Evolutionary conservation across 768 basidiomycete species (phyloP).

Genomic region (Collybiopsis luxurians): DNA sequence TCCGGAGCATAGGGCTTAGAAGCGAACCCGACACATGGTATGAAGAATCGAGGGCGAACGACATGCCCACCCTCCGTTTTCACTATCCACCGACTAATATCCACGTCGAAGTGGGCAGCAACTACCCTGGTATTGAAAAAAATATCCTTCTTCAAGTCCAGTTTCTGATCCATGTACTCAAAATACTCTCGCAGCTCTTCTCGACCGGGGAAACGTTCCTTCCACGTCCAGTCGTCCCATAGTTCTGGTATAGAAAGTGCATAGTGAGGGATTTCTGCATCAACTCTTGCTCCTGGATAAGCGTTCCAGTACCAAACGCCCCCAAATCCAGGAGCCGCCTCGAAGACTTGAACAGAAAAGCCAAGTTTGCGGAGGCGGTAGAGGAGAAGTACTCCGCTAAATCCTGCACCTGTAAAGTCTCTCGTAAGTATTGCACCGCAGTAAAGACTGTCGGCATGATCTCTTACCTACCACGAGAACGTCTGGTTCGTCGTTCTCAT

Average conservation of each 20-base stretch:
- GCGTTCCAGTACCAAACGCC: slow-evolving; percentile 22
- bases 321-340: slow-evolving; percentile 18
- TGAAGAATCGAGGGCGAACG: slow-evolving; percentile 17
- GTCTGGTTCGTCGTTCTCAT: background rate
- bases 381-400: slow-evolving; percentile 17
- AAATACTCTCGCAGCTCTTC: slow-evolving; percentile 22
- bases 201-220: slow-evolving; percentile 4
- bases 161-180: slow-evolving; percentile 21
- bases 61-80: slow-evolving; percentile 15
- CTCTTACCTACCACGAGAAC: background rate
- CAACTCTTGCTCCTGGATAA: slow-evolving; percentile 25
- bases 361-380: slow-evolving; percentile 4
- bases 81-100: slow-evolving; percentile 20
- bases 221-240: slow-evolving; percentile 22
- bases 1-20: slow-evolving; percentile 21
- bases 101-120: slow-evolving; percentile 17
- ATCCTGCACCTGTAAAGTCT: slow-evolving; percentile 17
- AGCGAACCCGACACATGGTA: slow-evolving; percentile 22
- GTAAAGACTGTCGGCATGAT: too few species aligned
- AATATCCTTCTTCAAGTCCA: slow-evolving; percentile 21
- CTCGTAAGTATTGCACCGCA: too few species aligned
- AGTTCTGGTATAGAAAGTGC: slow-evolving; percentile 21
- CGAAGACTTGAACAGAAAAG: slow-evolving; percentile 4
- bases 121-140: slow-evolving; percentile 19
- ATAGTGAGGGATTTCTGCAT: slow-evolving; percentile 22